Percentiles rank a stretch among this genome's conserved stretches.
phyloP scores from a whole-genome alignment of 2,329 filamentous ascomycete genomes.

The Cadophora luteo-olivacea region DNA sequence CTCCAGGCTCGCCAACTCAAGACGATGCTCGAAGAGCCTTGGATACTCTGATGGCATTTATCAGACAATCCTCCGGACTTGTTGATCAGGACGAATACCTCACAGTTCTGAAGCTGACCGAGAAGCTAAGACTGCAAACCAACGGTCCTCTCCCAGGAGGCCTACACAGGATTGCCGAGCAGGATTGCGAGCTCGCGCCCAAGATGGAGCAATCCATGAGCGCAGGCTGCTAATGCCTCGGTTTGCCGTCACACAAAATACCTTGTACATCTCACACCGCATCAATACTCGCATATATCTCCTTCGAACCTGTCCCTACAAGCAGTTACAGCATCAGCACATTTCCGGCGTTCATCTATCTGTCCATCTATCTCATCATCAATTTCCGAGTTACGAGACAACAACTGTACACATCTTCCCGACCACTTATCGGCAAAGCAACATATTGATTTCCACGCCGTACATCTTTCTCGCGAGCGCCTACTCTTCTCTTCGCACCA shows the following conservation, averaged over 20 bases:
- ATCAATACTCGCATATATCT: constrained; percentile 10
- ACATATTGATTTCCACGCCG: constrained; percentile 1
- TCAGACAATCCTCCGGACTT: constrained; percentile 72
- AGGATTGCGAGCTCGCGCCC: constrained; percentile 42
- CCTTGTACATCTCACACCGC: constrained; percentile 20
- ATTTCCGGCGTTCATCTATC: constrained; percentile 27
- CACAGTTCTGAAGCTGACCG: constrained; percentile 80
- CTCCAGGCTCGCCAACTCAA: constrained; percentile 71
- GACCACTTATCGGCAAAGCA: neutral
- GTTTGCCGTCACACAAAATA: neutral
- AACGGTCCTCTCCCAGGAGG: constrained; percentile 48
- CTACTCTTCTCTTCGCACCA: constrained; percentile 26
- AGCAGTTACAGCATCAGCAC: constrained; percentile 21
- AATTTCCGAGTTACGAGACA: neutral
- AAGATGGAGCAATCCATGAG: constrained; percentile 45
- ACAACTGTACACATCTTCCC: constrained; percentile 19
- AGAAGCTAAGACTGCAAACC: constrained; percentile 74
- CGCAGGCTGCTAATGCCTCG: constrained; percentile 34
- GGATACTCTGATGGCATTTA: constrained; percentile 81
- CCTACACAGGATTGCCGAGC: constrained; percentile 46
- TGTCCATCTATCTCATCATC: neutral
- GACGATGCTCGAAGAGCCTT: constrained; percentile 86
- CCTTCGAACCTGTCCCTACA: constrained; percentile 33
- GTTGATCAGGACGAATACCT: constrained; percentile 80
- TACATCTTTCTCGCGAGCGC: constrained; percentile 1